These are phyloP conservation scores for Delonix regia DNA, from an alignment of 306 rosid species.

Conservation along the genomic window DNA sequence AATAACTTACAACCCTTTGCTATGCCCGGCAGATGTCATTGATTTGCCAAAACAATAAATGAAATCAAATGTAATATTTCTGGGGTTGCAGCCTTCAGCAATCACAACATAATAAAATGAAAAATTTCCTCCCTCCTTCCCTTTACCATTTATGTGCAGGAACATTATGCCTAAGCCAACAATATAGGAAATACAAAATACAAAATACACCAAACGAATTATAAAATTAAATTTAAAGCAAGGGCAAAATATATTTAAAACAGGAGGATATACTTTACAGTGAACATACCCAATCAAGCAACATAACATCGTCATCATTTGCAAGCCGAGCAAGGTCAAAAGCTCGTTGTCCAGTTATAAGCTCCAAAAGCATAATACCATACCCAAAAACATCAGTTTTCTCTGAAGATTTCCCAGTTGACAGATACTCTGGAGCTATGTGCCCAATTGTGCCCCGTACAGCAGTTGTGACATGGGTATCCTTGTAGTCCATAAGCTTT, in stretches of 20 bases:
- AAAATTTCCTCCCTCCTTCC: not conserved
- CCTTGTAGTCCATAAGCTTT: conserved; percentile 98
- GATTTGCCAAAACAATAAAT: not conserved
- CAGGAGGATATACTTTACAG: not conserved
- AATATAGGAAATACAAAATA: not conserved
- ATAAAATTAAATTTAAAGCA: conserved; percentile 17
- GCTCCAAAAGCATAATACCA: conserved; percentile 98
- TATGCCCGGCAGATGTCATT: not conserved
- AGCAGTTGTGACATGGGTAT: conserved; percentile 94
- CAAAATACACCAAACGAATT: not conserved
- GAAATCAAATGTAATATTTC: not conserved
- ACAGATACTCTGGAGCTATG: conserved; percentile 94
- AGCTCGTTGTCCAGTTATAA: conserved; percentile 95
- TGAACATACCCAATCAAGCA: conserved; percentile 94
- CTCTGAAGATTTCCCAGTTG: conserved; percentile 94
- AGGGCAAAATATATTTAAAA: conserved; percentile 8
- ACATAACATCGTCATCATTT: conserved; percentile 97
- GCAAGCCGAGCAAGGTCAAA: conserved; percentile 98
- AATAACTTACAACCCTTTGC: not conserved
- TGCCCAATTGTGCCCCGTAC: conserved; percentile 97
- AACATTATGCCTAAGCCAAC: not conserved
- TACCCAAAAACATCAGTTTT: conserved; percentile 96
- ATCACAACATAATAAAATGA: not conserved
- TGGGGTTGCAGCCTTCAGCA: not conserved
- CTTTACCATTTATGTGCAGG: not conserved